Conservation (phyloP, 805 yeast species). For the Monosporozyma aquatica region DNA sequence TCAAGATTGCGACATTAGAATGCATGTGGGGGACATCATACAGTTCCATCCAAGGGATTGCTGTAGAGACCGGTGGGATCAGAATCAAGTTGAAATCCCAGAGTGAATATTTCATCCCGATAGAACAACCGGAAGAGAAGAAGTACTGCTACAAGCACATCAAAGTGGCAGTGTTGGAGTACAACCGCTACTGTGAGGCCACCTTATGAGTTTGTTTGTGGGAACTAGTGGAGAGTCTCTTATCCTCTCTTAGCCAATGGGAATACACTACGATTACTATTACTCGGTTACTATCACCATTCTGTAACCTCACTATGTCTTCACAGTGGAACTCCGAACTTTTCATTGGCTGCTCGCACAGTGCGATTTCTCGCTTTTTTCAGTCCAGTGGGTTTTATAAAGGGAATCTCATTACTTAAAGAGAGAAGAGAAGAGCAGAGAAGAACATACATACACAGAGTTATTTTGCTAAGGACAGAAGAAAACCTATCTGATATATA, state of each 20-base stretch:
- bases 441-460: no score
- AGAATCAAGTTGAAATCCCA: conserved; percentile 50
- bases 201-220: no score
- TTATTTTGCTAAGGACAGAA: no score
- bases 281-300: no score
- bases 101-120: conserved; percentile 70
- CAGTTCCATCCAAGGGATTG: conserved; percentile 56
- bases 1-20: conserved; percentile 50
- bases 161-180: conserved; percentile 72
- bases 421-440: no score
- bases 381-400: no score
- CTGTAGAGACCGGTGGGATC: conserved; percentile 74
- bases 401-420: no score
- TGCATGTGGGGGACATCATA: conserved; percentile 67
- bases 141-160: conserved; percentile 61
- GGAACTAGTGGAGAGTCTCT: no score
- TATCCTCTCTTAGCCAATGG: background rate
- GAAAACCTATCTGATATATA: no score
- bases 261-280: no score
- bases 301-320: no score
- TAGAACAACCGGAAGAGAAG: conserved; percentile 58
- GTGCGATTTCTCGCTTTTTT: no score
- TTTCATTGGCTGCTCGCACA: background rate
- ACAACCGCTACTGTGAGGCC: conserved; percentile 61
- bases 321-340: background rate